Evolutionary conservation across 352 stramenopile species (phyloP).

Genomic region (Phytophthora pluvialis): DNA sequence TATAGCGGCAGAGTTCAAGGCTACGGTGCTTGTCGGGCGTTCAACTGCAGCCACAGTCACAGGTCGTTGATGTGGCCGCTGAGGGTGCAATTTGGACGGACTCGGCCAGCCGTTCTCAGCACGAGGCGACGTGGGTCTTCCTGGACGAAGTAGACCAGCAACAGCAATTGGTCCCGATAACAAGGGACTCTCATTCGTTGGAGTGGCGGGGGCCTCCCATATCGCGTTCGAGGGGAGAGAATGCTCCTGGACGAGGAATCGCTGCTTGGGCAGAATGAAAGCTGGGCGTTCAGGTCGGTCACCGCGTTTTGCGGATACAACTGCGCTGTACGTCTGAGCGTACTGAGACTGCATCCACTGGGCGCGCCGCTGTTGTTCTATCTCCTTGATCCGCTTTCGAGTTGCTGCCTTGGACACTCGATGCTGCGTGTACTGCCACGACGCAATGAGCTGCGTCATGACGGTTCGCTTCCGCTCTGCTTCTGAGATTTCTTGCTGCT

Average conservation of each 20-base stretch:
- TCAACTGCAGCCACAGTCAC: conserved; percentile 13
- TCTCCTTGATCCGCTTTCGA: conserved; percentile 7
- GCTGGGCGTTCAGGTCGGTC: conserved; percentile 18
- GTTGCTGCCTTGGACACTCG: conserved; percentile 11
- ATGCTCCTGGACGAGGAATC: conserved; percentile 31
- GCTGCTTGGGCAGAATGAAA: conserved; percentile 31
- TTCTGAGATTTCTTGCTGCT: conserved; percentile 1
- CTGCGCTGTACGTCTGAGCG: conserved; percentile 22
- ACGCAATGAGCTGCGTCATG: conserved; percentile 33
- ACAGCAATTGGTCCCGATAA: conserved; percentile 28
- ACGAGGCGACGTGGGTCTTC: neutral
- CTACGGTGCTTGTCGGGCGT: conserved; percentile 10
- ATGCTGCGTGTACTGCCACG: conserved; percentile 39
- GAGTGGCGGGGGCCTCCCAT: conserved; percentile 18
- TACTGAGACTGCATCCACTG: conserved; percentile 56
- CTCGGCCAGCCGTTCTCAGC: neutral
- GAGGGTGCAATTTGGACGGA: conserved; percentile 1
- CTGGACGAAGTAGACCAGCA: conserved; percentile 14
- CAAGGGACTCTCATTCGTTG: conserved; percentile 1
- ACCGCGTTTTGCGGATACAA: conserved; percentile 15
- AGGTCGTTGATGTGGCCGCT: conserved; percentile 18
- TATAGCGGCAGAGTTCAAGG: conserved; percentile 25
- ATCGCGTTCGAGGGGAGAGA: conserved; percentile 30
- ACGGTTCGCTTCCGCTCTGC: conserved; percentile 9
- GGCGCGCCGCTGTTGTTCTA: conserved; percentile 29